A percentile compares a stretch with the other conserved stretches of the same genome.
Evolutionary conservation across 202 grass and related monocot genomes (phyloP).

Genomic region (Hordeum pubiflorum): DNA sequence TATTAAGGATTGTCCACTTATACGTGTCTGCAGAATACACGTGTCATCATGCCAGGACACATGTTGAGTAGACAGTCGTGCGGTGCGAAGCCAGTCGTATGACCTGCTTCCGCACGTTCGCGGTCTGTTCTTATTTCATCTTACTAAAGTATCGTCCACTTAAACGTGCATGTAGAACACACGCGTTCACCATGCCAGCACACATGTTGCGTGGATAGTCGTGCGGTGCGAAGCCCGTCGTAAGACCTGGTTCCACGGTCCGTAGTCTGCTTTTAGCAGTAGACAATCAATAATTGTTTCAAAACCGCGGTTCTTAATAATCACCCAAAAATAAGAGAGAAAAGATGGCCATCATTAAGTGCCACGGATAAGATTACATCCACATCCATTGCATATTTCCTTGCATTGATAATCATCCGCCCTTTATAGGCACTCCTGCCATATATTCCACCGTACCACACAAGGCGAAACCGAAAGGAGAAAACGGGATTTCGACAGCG

Average conservation of each 20-base stretch:
- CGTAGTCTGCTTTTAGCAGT: too few species aligned
- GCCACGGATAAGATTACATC: background rate
- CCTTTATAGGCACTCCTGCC: background rate
- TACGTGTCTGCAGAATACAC: background rate
- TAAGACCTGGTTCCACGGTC: background rate
- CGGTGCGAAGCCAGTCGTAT: background rate
- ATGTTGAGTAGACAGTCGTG: background rate
- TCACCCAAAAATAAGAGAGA: background rate
- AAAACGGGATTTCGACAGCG: background rate
- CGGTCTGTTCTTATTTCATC: background rate
- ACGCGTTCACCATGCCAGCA: too few species aligned
- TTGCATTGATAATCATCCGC: background rate
- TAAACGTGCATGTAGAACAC: background rate
- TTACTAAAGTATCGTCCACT: background rate
- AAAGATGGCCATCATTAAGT: background rate
- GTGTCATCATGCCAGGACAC: too few species aligned
- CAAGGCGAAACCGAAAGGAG: background rate
- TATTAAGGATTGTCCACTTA: background rate
- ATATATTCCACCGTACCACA: background rate
- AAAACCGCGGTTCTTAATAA: background rate
- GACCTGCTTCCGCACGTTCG: background rate
- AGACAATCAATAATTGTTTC: background rate
- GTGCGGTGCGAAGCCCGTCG: too few species aligned
- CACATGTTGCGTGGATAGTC: too few species aligned
- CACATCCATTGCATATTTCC: background rate